phyloP scores from a whole-genome alignment of 1,139 yeast species.

The Arxiozyma slooffiae region DNA sequence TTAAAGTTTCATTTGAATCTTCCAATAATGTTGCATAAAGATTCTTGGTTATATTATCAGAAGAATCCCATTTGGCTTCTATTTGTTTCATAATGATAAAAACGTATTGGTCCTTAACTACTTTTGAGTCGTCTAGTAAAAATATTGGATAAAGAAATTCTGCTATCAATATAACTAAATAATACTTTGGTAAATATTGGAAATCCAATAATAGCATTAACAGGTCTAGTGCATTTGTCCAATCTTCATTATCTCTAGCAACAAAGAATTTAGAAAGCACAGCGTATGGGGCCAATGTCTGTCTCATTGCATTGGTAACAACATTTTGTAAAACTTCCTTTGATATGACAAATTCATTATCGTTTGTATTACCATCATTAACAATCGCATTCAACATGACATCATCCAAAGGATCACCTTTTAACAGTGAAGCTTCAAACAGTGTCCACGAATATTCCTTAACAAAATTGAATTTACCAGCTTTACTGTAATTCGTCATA shows the following conservation, averaged over 20 bases:
- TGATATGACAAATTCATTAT: conserved; percentile 23
- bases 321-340: conserved; percentile 21
- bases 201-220: conserved; percentile 52
- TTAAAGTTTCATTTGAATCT: conserved; percentile 2
- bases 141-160: conserved; percentile 25
- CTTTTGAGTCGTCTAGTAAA: conserved; percentile 13
- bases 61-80: conserved; percentile 18
- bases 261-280: conserved; percentile 46
- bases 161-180: conserved; percentile 28
- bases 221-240: conserved; percentile 30
- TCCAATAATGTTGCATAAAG: conserved; percentile 11
- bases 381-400: conserved; percentile 46
- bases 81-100: conserved; percentile 19
- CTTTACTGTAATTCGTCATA: conserved; percentile 54
- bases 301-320: conserved; percentile 49
- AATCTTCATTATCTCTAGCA: conserved; percentile 23
- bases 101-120: conserved; percentile 17
- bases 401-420: conserved; percentile 46
- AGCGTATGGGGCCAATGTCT: conserved; percentile 65
- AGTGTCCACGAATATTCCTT: conserved; percentile 38
- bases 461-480: conserved; percentile 44
- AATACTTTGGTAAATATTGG: conserved; percentile 54
- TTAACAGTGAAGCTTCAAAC: conserved; percentile 53
- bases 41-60: conserved; percentile 13
- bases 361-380: conserved; percentile 11